Percentiles rank a stretch among this genome's conserved stretches.
Evolutionary conservation across 306 rosid genomes (phyloP).

Genomic region (Vigna unguiculata): DNA sequence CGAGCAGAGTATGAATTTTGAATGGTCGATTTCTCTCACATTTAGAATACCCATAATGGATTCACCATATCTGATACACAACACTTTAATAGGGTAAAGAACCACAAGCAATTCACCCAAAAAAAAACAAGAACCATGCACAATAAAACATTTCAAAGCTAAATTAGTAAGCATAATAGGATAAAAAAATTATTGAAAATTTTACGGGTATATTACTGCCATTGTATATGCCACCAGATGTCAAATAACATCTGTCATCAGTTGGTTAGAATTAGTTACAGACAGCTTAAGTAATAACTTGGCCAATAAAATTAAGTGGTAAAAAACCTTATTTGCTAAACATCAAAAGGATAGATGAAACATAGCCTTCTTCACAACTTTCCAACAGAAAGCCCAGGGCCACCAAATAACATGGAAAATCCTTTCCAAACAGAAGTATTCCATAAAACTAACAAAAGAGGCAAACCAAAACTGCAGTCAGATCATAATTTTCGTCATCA

Average conservation of each 20-base stretch:
- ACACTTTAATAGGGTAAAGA: slow-evolving; percentile 16
- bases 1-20: slow-evolving; percentile 29
- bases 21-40: slow-evolving; percentile 13
- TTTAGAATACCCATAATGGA: slow-evolving; percentile 7
- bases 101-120: not conserved
- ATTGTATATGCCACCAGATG: too few relatives aligned
- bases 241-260: too few relatives aligned
- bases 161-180: slow-evolving; percentile 26
- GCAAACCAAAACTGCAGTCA: slow-evolving; percentile 34
- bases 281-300: too few relatives aligned
- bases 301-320: slow-evolving; percentile 34
- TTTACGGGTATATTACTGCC: not conserved
- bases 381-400: slow-evolving; percentile 3
- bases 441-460: slow-evolving; percentile 7
- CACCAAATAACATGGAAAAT: slow-evolving; percentile 30
- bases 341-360: not conserved
- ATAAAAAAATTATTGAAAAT: not conserved
- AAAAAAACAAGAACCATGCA: slow-evolving; percentile 2
- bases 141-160: slow-evolving; percentile 23
- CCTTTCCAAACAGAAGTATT: slow-evolving; percentile 17
- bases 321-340: slow-evolving; percentile 7
- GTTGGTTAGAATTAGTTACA: too few relatives aligned
- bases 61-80: slow-evolving; percentile 29
- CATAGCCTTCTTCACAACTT: slow-evolving; percentile 26
- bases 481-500: slow-evolving; percentile 30